Conservation (phyloP, 148 eudicot species). For the Fagopyrum esculentum region DNA sequence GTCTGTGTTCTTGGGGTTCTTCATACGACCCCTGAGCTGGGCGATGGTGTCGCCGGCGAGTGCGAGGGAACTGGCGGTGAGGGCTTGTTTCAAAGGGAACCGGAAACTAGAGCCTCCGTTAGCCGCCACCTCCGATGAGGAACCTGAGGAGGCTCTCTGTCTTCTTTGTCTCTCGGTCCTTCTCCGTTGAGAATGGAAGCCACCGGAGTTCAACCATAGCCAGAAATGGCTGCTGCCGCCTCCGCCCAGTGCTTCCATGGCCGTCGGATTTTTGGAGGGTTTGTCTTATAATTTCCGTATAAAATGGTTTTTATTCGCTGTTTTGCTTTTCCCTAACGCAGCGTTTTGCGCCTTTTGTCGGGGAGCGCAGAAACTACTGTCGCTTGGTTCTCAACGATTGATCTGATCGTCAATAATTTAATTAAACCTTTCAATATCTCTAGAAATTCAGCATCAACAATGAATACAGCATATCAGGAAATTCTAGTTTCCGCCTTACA, state of each 20-base stretch:
- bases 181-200: slow-evolving; percentile 19
- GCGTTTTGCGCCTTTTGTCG: not conserved
- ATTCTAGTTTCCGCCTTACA: too few relatives aligned
- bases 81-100: slow-evolving; percentile 70
- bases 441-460: too few relatives aligned
- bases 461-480: too few relatives aligned
- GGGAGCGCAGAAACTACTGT: not conserved
- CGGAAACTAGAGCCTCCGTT: slow-evolving; percentile 23
- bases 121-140: slow-evolving; percentile 24
- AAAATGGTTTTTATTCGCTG: not conserved
- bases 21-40: slow-evolving; percentile 54
- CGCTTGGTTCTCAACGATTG: too few relatives aligned
- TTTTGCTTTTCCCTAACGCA: not conserved
- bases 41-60: slow-evolving; percentile 88
- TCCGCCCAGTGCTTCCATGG: slow-evolving; percentile 44
- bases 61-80: slow-evolving; percentile 68
- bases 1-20: slow-evolving; percentile 1
- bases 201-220: slow-evolving; percentile 37
- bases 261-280: slow-evolving; percentile 9
- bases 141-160: slow-evolving; percentile 24
- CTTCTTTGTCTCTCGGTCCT: slow-evolving; percentile 15
- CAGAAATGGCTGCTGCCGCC: slow-evolving; percentile 38
- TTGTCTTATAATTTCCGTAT: not conserved
- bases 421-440: too few relatives aligned
- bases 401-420: too few relatives aligned